Conservation (phyloP, 306 rosid genomes). For the Morella rubra region DNA sequence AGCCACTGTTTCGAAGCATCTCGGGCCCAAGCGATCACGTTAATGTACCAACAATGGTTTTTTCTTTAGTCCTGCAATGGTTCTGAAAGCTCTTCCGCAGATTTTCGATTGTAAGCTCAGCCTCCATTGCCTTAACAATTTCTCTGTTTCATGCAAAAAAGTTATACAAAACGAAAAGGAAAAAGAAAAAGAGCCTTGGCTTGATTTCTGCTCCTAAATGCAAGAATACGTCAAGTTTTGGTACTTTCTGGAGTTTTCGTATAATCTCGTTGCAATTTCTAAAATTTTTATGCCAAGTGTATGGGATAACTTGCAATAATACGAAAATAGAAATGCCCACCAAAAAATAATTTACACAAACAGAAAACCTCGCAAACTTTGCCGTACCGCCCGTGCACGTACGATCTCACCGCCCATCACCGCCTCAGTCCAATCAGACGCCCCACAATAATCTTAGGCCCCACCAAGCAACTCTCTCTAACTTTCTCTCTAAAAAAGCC, state of each 20-base stretch:
- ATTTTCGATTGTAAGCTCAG: slow-evolving; percentile 12
- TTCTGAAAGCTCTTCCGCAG: slow-evolving; percentile 7
- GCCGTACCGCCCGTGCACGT: slow-evolving; percentile 35
- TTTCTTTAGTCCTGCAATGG: background rate
- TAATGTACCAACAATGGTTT: background rate
- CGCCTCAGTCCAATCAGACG: slow-evolving; percentile 21
- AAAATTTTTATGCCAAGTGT: background rate
- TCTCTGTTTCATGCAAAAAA: background rate
- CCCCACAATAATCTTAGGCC: slow-evolving; percentile 8
- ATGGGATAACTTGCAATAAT: background rate
- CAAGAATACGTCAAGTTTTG: background rate
- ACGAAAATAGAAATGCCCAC: no score
- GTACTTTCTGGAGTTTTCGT: background rate
- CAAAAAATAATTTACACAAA: no score
- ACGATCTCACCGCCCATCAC: slow-evolving; percentile 24
- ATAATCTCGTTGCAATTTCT: slow-evolving; percentile 8
- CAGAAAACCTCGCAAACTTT: background rate
- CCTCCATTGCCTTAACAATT: background rate
- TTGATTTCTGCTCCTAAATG: slow-evolving; percentile 20
- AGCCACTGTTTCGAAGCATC: slow-evolving; percentile 26
- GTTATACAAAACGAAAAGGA: background rate
- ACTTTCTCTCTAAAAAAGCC: slow-evolving; percentile 15
- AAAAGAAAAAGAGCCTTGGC: background rate
- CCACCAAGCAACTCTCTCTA: background rate
- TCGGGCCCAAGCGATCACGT: slow-evolving; percentile 50